These are phyloP conservation scores for Kwoniella dendrophila DNA, from an alignment of 768 basidiomycete species.

Conservation along the genomic window DNA sequence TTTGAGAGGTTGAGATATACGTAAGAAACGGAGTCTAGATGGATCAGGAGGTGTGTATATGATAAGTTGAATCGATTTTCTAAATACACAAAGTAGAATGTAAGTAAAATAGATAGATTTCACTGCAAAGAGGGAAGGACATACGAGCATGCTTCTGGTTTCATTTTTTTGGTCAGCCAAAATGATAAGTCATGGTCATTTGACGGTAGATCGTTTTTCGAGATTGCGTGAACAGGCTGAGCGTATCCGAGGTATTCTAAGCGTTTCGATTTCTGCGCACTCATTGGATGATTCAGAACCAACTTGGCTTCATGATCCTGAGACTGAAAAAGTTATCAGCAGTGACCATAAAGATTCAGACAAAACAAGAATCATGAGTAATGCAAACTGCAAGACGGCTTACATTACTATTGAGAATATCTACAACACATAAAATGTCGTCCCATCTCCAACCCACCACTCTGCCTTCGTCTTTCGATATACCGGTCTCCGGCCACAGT, in stretches of 20 bases:
- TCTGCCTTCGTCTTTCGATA: constrained; percentile 9
- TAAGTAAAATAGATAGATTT: not conserved
- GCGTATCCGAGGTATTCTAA: not conserved
- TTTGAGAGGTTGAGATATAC: constrained; percentile 57
- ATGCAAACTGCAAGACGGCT: not conserved
- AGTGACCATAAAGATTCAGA: no score
- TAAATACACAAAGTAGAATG: not conserved
- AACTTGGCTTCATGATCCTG: no score
- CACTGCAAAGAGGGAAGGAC: not conserved
- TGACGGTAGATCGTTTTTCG: not conserved
- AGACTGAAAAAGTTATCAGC: no score
- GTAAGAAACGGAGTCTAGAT: constrained; percentile 69
- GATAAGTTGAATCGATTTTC: constrained; percentile 52
- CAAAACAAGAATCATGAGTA: no score
- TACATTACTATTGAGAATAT: constrained; percentile 33
- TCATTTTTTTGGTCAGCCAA: not conserved
- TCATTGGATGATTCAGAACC: no score
- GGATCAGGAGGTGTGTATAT: constrained; percentile 64
- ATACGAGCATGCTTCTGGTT: constrained; percentile 15
- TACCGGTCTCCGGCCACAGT: constrained; percentile 32
- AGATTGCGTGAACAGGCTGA: not conserved
- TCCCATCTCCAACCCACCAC: constrained; percentile 32
- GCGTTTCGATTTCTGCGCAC: no score
- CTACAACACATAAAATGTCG: constrained; percentile 26
- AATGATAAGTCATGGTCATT: not conserved